Conservation (phyloP, 768 basidiomycete genomes). For the Tubosaeta sp. region DNA sequence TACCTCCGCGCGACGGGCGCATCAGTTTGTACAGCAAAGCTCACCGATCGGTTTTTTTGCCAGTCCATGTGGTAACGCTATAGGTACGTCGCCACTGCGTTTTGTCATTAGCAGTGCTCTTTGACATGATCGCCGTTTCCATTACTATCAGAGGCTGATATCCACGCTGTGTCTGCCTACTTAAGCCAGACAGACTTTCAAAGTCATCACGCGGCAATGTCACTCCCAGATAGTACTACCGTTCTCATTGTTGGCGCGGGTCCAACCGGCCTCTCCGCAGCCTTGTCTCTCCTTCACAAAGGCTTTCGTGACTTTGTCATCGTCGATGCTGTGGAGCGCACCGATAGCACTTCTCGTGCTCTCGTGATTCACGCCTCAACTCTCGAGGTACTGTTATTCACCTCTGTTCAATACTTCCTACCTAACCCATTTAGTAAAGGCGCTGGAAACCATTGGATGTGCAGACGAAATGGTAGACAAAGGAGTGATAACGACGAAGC, state of each 20-base stretch:
- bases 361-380: slow-evolving; percentile 51
- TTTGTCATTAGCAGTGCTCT: not conserved
- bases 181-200: not conserved
- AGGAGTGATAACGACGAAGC: slow-evolving; percentile 30
- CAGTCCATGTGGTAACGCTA: not conserved
- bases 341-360: slow-evolving; percentile 43
- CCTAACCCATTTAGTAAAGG: slow-evolving; percentile 34
- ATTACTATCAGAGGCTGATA: not conserved
- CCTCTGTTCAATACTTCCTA: slow-evolving; percentile 9
- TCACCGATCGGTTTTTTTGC: not conserved
- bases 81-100: not conserved
- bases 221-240: slow-evolving; percentile 35
- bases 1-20: not conserved
- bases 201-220: slow-evolving; percentile 7
- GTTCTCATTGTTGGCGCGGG: slow-evolving; percentile 53
- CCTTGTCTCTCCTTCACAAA: slow-evolving; percentile 44
- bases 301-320: slow-evolving; percentile 41
- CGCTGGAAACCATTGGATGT: slow-evolving; percentile 42
- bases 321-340: slow-evolving; percentile 37
- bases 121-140: not conserved
- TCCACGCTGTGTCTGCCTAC: not conserved
- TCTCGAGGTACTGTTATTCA: slow-evolving; percentile 38
- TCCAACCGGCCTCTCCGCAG: slow-evolving; percentile 45
- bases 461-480: slow-evolving; percentile 36
- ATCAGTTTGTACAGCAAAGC: not conserved